Conservation (phyloP, 306 rosid species). For the Glycine latifolia region DNA sequence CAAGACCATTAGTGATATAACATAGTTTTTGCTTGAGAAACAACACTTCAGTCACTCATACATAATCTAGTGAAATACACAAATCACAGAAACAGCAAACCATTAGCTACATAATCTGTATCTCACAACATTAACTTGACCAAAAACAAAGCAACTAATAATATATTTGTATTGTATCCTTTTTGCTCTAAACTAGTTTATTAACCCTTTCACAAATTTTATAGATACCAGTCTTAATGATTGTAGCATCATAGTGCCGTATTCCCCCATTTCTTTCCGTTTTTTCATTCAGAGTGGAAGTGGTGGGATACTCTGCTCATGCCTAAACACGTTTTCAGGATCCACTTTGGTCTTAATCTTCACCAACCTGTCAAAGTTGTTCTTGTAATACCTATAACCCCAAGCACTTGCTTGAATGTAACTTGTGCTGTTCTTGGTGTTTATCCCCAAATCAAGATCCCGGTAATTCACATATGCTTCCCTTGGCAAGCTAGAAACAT, state of each 20-base stretch:
- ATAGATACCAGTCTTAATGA: constrained; percentile 25
- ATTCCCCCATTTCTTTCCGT: constrained; percentile 20
- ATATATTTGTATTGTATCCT: constrained; percentile 16
- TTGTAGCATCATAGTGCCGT: constrained; percentile 35
- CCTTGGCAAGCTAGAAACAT: constrained; percentile 54
- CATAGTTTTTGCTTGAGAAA: constrained; percentile 29
- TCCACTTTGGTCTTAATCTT: constrained; percentile 56
- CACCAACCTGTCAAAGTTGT: constrained; percentile 54
- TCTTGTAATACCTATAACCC: constrained; percentile 58
- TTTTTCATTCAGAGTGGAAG: constrained; percentile 28
- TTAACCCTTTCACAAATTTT: constrained; percentile 26
- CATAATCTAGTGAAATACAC: constrained; percentile 6
- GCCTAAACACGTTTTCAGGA: constrained; percentile 61
- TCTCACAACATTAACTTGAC: constrained; percentile 42
- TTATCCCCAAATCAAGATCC: constrained; percentile 61
- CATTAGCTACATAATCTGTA: constrained; percentile 23
- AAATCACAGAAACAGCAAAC: constrained; percentile 17
- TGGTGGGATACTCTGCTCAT: constrained; percentile 63
- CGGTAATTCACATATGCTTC: constrained; percentile 59
- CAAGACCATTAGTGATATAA: not conserved
- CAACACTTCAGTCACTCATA: constrained; percentile 33
- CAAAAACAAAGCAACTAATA: constrained; percentile 26
- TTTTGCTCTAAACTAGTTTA: constrained; percentile 35
- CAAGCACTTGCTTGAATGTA: constrained; percentile 49
- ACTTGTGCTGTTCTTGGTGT: constrained; percentile 51